Base-by-base conservation (phyloP, 2,329 filamentous ascomycete genomes). In the Trichoderma atrobrunneum region DNA sequence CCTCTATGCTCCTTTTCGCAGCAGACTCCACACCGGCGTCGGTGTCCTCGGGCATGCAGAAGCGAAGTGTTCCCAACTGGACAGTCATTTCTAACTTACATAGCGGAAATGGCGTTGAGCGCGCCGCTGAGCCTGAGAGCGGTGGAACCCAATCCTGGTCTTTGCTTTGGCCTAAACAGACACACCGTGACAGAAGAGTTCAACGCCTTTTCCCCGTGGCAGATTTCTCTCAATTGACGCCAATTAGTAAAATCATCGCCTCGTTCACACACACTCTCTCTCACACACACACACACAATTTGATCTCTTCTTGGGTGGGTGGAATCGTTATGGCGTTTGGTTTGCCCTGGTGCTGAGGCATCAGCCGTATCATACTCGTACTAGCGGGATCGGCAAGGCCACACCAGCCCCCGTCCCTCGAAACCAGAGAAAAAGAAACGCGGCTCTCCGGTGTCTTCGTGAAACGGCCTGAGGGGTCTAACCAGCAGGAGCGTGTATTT, bases 61-160 rank as follows among this genome's bases (percentile, higher is more conserved):
- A 59, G 65, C 54, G 34, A 68, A 30, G 18, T 59, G 34, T 59
- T 36, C n/a, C 63, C 43, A 66, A 54, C 48, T 66, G 62, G 43
- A 65, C 24, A 34, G 24, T 68, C 65, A 59, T 26, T 60, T 68
- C 30, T 68, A 30, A 32, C 36, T 59, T 60, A 43, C 36, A 59
- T 68, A 28, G 30, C 30, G 43, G 54, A 59, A 60, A 68, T 60
- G 34, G 34, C 51, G 34, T 48, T 68, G 65, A 68, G 65, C 65
- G 65, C 65, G 65, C 28, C 56, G 65, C 56, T 68, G 54, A 68
- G 65, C 65, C 65, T n/a, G 54, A 68, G 14, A 48, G 65, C 65
- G 34, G 65, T 68, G 65, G 65, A 60, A 68, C 65, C 65, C 36
- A 68, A 68, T 60, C 34, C 56, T 59, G 34, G 60, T 43, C 34